phyloP scores from a whole-genome alignment of 2,329 filamentous ascomycete genomes.

The Geosmithia putterillii region DNA sequence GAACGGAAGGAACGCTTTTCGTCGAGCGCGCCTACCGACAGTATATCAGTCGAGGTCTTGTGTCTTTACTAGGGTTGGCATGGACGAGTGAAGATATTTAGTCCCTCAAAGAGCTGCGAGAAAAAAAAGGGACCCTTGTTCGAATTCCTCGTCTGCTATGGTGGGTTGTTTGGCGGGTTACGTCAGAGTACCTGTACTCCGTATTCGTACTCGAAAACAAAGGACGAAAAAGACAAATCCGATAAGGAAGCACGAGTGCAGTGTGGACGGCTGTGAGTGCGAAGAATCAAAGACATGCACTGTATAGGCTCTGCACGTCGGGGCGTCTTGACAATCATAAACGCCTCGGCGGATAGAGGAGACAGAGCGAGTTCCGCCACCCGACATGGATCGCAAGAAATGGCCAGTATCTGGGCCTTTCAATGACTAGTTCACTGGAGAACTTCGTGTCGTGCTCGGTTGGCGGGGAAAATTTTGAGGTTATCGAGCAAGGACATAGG shows the following conservation, averaged over 20 bases:
- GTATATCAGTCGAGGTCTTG: not conserved
- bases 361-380: no score
- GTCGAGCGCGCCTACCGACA: not conserved
- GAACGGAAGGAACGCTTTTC: not conserved
- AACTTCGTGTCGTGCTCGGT: not conserved
- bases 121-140: not conserved
- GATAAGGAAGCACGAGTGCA: not conserved
- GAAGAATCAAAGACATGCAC: not conserved
- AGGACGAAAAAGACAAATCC: not conserved
- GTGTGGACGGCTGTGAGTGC: not conserved
- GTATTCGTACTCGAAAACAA: not conserved
- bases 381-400: no score
- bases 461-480: not conserved
- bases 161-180: not conserved
- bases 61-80: not conserved
- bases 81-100: not conserved
- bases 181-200: no score
- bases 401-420: no score
- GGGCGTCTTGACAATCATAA: not conserved
- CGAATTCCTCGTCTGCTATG: not conserved
- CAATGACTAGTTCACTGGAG: no score
- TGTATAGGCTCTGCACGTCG: not conserved
- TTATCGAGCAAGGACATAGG: not conserved
- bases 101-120: not conserved
- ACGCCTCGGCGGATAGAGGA: no score